Evolutionary conservation across 2,329 filamentous ascomycete species (phyloP).

Genomic region (Colletotrichum nymphaeae): DNA sequence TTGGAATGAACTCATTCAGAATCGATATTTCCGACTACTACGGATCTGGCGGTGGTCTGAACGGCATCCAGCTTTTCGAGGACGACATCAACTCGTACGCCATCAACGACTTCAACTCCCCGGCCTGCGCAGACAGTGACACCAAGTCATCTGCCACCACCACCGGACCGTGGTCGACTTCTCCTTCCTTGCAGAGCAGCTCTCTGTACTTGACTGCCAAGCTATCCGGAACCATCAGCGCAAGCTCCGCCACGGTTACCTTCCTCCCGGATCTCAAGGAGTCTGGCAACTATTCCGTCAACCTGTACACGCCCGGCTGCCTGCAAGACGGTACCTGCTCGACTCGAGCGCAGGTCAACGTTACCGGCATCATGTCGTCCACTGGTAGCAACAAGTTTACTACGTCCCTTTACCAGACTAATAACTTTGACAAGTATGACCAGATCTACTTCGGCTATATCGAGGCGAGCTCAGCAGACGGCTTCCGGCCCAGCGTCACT

Average conservation of each 20-base stretch:
- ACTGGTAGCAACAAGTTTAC: constrained; percentile 61
- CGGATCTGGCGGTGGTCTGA: constrained; percentile 84
- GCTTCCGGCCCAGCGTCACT: constrained; percentile 85
- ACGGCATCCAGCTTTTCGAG: constrained; percentile 88
- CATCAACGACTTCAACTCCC: constrained; percentile 88
- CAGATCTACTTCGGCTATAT: constrained; percentile 88
- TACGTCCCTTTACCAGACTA: constrained; percentile 84
- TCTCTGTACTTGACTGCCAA: constrained; percentile 82
- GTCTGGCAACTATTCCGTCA: constrained; percentile 91
- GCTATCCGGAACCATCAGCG: constrained; percentile 66
- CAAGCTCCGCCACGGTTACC: constrained; percentile 74
- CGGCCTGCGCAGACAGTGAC: constrained; percentile 72
- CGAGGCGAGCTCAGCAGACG: constrained; percentile 73
- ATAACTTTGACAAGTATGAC: constrained; percentile 97
- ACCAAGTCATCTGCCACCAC: constrained; percentile 74
- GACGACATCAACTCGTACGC: constrained; percentile 89
- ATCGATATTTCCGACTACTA: constrained; percentile 91
- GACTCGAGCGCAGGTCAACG: constrained; percentile 82
- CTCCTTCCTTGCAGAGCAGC: constrained; percentile 74
- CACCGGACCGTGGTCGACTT: constrained; percentile 80
- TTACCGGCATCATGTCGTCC: constrained; percentile 78
- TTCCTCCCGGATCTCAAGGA: constrained; percentile 88
- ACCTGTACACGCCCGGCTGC: constrained; percentile 93
- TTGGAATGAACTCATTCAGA: constrained; percentile 89
- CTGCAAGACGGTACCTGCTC: constrained; percentile 80